These are phyloP conservation scores for Clarireedia paspali DNA, from an alignment of 2,329 filamentous ascomycete species.

Conservation along the genomic window DNA sequence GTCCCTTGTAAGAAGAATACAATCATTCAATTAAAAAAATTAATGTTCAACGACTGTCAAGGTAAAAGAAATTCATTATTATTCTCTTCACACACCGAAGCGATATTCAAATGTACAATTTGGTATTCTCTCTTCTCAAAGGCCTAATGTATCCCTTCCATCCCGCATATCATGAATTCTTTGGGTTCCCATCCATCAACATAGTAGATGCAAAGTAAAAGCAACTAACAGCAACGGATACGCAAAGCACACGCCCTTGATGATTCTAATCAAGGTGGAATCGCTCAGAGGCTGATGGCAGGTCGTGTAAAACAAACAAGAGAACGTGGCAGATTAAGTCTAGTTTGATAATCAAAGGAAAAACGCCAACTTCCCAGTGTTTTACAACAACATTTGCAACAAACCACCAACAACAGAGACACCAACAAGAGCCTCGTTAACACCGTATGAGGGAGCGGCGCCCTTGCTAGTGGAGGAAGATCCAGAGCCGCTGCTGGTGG, in stretches of 20 bases:
- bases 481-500: slow-evolving; percentile 20
- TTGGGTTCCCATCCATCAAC: slow-evolving; percentile 2
- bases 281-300: slow-evolving; percentile 21
- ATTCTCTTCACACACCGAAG: slow-evolving; percentile 7
- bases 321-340: slow-evolving; percentile 31
- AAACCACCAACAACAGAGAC: slow-evolving; percentile 37
- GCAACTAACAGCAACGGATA: slow-evolving; percentile 9
- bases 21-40: background rate
- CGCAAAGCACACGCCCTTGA: slow-evolving; percentile 13
- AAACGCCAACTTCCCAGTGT: slow-evolving; percentile 29
- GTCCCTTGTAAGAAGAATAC: background rate
- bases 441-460: slow-evolving; percentile 32
- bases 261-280: slow-evolving; percentile 18
- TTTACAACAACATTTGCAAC: slow-evolving; percentile 39
- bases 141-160: slow-evolving; percentile 8
- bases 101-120: slow-evolving; percentile 23
- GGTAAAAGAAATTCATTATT: slow-evolving; percentile 8
- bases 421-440: slow-evolving; percentile 33
- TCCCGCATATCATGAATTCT: slow-evolving; percentile 1
- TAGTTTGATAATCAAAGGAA: slow-evolving; percentile 28
- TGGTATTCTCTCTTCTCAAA: slow-evolving; percentile 22
- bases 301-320: slow-evolving; percentile 21
- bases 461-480: slow-evolving; percentile 28
- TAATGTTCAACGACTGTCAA: background rate
- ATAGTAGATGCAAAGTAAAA: background rate